These are phyloP conservation scores for Afroboletus lepidellus DNA, from an alignment of 1,284 basidiomycete genomes.

Conservation along the genomic window DNA sequence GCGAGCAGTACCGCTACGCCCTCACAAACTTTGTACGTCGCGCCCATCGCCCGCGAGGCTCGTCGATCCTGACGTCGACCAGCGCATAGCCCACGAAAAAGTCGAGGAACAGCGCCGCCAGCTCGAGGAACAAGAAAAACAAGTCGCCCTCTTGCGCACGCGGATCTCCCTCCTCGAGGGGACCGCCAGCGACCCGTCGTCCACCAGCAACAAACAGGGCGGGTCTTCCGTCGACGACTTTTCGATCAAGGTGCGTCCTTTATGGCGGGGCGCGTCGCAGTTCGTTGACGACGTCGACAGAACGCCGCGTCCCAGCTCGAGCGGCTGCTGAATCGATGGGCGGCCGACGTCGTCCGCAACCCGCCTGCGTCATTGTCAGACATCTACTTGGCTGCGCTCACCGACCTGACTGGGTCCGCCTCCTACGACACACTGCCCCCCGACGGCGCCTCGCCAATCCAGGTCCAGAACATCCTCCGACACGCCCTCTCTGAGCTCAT, in stretches of 20 bases:
- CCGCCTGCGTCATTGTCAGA: slow-evolving; percentile 54
- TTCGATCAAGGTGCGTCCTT: slow-evolving; percentile 66
- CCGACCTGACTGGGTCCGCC: slow-evolving; percentile 50
- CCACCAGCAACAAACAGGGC: slow-evolving; percentile 38
- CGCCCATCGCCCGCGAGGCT: neutral
- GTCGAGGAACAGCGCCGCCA: slow-evolving; percentile 77
- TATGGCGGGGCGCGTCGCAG: no score
- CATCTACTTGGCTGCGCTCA: slow-evolving; percentile 57
- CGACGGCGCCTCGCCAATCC: slow-evolving; percentile 53
- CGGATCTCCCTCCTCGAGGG: slow-evolving; percentile 76
- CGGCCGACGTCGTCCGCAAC: slow-evolving; percentile 63
- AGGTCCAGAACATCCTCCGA: slow-evolving; percentile 71
- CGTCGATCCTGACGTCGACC: neutral
- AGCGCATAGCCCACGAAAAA: slow-evolving; percentile 83
- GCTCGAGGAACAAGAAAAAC: slow-evolving; percentile 78
- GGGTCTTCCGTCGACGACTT: slow-evolving; percentile 76
- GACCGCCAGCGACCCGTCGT: slow-evolving; percentile 37
- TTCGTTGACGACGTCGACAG: neutral
- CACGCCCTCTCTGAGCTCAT: slow-evolving; percentile 76
- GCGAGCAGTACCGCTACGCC: slow-evolving; percentile 76
- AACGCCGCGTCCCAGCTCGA: slow-evolving; percentile 76
- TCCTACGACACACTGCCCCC: slow-evolving; percentile 37
- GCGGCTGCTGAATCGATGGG: slow-evolving; percentile 79
- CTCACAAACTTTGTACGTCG: slow-evolving; percentile 71
- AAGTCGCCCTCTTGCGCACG: slow-evolving; percentile 66